Conservation (phyloP, 2,329 filamentous ascomycete genomes). For the Stachybotrys echinatus region DNA sequence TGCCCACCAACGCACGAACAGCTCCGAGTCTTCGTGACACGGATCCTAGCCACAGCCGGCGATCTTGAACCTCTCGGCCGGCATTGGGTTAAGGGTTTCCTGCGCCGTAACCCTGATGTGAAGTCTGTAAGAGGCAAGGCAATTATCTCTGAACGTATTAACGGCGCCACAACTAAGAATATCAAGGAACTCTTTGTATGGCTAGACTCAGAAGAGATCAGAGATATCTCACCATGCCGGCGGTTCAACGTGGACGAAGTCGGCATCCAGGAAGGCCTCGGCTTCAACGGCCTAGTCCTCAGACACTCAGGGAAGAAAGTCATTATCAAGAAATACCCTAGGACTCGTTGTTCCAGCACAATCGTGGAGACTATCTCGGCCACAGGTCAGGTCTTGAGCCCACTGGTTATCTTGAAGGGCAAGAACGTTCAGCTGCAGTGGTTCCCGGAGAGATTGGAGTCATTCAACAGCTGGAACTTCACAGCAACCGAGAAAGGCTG, state of each 20-base stretch:
- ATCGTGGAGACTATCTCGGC: conserved; percentile 13
- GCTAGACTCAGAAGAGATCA: neutral
- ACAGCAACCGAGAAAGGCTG: conserved; percentile 12
- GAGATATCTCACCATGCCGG: neutral
- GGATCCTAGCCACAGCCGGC: conserved; percentile 3
- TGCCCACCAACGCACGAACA: conserved; percentile 5
- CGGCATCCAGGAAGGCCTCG: conserved; percentile 4
- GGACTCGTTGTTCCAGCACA: conserved; percentile 9
- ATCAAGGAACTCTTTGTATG: conserved; percentile 1
- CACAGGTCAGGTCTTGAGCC: conserved; percentile 2
- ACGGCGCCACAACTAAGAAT: conserved; percentile 1
- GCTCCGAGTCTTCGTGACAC: conserved; percentile 1
- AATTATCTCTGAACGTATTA: neutral
- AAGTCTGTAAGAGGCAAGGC: conserved; percentile 3
- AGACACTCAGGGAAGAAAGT: conserved; percentile 1
- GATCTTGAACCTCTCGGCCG: conserved; percentile 5
- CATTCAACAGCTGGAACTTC: conserved; percentile 10
- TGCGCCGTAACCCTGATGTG: conserved; percentile 4
- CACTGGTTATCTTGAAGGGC: conserved; percentile 16
- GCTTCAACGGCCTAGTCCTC: conserved; percentile 7
- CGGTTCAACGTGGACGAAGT: conserved; percentile 8
- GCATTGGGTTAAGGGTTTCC: conserved; percentile 6
- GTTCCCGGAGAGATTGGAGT: conserved; percentile 9
- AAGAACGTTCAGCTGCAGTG: conserved; percentile 10
- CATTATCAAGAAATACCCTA: conserved; percentile 4